These are phyloP conservation scores for Chytridium lagenaria DNA, from an alignment of 371 early-diverging fungal genomes.

Conservation along the genomic window DNA sequence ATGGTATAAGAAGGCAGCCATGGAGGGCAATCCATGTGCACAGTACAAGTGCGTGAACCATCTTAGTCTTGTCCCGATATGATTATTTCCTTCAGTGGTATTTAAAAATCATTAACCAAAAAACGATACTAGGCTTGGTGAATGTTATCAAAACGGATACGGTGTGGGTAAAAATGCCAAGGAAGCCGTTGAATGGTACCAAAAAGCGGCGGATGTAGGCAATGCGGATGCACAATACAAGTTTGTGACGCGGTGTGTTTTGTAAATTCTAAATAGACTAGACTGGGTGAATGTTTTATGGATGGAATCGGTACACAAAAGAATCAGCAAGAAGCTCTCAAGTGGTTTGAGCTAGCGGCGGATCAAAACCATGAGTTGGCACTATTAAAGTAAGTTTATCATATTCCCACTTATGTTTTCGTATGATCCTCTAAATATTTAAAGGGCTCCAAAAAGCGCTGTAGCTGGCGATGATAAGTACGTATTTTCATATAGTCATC, in stretches of 20 bases:
- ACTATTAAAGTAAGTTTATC: slow-evolving; percentile 61
- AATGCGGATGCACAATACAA: slow-evolving; percentile 37
- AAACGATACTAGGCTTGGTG: not conserved
- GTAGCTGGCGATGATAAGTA: too few species aligned
- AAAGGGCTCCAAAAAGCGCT: too few species aligned
- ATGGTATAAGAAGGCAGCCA: slow-evolving; percentile 6
- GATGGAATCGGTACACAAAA: slow-evolving; percentile 71
- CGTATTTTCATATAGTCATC: too few species aligned
- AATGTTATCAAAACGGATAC: not conserved
- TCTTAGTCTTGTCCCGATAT: not conserved
- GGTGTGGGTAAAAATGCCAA: not conserved
- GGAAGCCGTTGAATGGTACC: slow-evolving; percentile 62
- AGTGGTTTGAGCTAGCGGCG: slow-evolving; percentile 73
- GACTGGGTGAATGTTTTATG: slow-evolving; percentile 81
- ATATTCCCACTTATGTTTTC: too few species aligned
- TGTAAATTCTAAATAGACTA: slow-evolving; percentile 26
- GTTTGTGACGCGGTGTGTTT: not conserved
- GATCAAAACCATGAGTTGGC: slow-evolving; percentile 76
- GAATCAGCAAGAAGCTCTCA: slow-evolving; percentile 61
- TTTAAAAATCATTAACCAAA: too few species aligned
- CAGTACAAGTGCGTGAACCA: slow-evolving; percentile 7
- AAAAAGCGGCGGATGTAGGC: slow-evolving; percentile 59
- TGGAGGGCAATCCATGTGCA: slow-evolving; percentile 14
- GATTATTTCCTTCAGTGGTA: not conserved
- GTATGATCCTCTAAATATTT: too few species aligned